Conservation (phyloP, 805 yeast genomes). For the Yarrowia sp. region DNA sequence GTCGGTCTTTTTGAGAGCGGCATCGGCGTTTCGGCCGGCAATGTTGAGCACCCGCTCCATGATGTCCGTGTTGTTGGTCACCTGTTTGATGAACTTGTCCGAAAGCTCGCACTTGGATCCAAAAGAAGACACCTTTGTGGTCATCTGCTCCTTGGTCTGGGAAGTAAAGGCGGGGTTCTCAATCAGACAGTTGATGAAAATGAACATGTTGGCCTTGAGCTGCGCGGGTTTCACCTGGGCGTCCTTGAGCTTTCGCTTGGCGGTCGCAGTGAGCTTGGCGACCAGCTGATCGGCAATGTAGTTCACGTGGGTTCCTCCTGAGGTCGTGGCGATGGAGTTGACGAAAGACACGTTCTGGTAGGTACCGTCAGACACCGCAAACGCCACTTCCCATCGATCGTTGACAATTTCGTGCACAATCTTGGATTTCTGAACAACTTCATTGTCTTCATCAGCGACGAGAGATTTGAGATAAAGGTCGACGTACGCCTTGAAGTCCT, state of each 20-base stretch:
- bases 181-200: slow-evolving; percentile 88
- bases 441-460: slow-evolving; percentile 46
- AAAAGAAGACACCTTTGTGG: slow-evolving; percentile 86
- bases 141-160: slow-evolving; percentile 94
- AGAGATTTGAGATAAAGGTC: slow-evolving; percentile 83
- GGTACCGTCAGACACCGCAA: slow-evolving; percentile 86
- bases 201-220: slow-evolving; percentile 85
- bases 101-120: slow-evolving; percentile 84
- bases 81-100: slow-evolving; percentile 74
- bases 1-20: slow-evolving; percentile 84
- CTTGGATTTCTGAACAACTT: slow-evolving; percentile 58
- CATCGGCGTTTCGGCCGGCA: slow-evolving; percentile 88
- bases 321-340: slow-evolving; percentile 94
- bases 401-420: slow-evolving; percentile 81
- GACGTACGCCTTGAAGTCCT: slow-evolving; percentile 83
- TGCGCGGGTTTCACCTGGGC: slow-evolving; percentile 86
- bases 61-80: slow-evolving; percentile 71
- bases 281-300: slow-evolving; percentile 84
- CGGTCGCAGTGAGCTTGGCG: slow-evolving; percentile 71
- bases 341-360: slow-evolving; percentile 97
- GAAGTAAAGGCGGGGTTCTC: slow-evolving; percentile 98
- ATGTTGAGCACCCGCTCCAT: slow-evolving; percentile 74
- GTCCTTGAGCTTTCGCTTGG: slow-evolving; percentile 70
- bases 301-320: slow-evolving; percentile 96
- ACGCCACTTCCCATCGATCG: slow-evolving; percentile 95